phyloP scores from a whole-genome alignment of 768 basidiomycete species.

The Suillus placidus region DNA sequence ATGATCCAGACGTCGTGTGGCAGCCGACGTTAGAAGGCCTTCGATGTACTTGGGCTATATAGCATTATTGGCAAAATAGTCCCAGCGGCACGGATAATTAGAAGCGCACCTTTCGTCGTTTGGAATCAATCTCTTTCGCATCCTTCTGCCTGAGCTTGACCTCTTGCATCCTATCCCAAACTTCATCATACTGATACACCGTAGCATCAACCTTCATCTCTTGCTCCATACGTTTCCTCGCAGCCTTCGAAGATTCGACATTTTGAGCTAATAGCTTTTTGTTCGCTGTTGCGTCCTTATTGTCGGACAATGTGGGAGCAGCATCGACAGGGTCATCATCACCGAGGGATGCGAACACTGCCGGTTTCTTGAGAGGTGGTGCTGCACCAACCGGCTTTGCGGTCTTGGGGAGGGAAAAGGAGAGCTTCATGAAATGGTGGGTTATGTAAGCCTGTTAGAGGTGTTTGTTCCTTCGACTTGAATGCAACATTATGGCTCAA shows the following conservation, averaged over 20 bases:
- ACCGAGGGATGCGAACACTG: constrained; percentile 63
- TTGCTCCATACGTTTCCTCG: constrained; percentile 73
- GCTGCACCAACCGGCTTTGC: constrained; percentile 58
- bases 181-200: constrained; percentile 94
- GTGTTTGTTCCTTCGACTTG: not conserved
- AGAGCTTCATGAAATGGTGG: constrained; percentile 72
- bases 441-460: constrained; percentile 26
- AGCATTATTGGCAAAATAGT: constrained; percentile 19
- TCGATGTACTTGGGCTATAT: constrained; percentile 91
- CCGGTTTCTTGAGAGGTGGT: constrained; percentile 57
- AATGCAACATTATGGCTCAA: constrained; percentile 45
- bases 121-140: constrained; percentile 73
- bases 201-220: constrained; percentile 80
- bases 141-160: constrained; percentile 75
- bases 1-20: constrained; percentile 86
- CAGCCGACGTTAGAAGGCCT: constrained; percentile 75
- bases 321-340: constrained; percentile 59
- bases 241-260: constrained; percentile 61
- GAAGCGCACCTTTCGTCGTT: constrained; percentile 72
- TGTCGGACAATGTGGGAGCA: constrained; percentile 46
- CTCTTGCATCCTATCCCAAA: constrained; percentile 95
- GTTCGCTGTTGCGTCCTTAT: constrained; percentile 48
- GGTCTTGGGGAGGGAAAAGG: constrained; percentile 72
- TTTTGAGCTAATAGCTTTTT: constrained; percentile 61
- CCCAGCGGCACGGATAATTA: not conserved